Percentiles rank a stretch among this genome's conserved stretches.
Evolutionary conservation across 805 yeast species (phyloP).

Genomic region (Lipomyces yamanashiensis): DNA sequence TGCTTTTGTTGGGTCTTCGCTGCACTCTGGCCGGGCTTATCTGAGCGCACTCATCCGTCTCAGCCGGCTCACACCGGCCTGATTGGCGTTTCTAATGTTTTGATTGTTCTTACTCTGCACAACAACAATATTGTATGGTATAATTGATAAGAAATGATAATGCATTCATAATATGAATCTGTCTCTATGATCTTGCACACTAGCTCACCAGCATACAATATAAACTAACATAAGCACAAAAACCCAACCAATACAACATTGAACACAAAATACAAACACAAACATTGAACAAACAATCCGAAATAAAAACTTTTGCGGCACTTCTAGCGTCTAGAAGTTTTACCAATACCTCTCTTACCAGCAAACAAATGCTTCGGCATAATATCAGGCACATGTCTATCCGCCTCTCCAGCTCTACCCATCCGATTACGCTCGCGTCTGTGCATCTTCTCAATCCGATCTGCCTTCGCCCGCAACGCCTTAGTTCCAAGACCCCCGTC

Average conservation of each 20-base stretch:
- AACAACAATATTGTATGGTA: no score
- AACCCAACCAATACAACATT: constrained; percentile 1
- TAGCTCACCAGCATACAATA: no score
- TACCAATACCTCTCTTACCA: constrained; percentile 97
- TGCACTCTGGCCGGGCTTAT: no score
- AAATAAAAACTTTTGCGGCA: background rate
- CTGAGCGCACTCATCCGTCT: no score
- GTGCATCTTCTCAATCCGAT: constrained; percentile 82
- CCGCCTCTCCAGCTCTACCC: constrained; percentile 95
- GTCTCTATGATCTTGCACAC: no score
- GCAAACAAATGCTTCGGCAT: constrained; percentile 92
- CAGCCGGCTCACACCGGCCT: no score
- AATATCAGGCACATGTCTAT: constrained; percentile 82
- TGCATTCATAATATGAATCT: no score
- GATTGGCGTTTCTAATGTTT: no score
- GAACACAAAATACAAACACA: background rate
- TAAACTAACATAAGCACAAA: no score
- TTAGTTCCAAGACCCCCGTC: constrained; percentile 85
- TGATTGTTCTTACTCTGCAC: no score
- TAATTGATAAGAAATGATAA: no score
- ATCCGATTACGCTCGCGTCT: constrained; percentile 91
- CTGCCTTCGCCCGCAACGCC: constrained; percentile 79
- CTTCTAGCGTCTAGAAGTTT: constrained; percentile 72
- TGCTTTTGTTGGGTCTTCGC: no score
- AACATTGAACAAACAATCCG: background rate